Percentiles rank a stretch among this genome's conserved stretches.
These are phyloP conservation scores for Diplogelasinospora grovesii DNA, from an alignment of 495 filamentous ascomycete species.

Conservation along the genomic window DNA sequence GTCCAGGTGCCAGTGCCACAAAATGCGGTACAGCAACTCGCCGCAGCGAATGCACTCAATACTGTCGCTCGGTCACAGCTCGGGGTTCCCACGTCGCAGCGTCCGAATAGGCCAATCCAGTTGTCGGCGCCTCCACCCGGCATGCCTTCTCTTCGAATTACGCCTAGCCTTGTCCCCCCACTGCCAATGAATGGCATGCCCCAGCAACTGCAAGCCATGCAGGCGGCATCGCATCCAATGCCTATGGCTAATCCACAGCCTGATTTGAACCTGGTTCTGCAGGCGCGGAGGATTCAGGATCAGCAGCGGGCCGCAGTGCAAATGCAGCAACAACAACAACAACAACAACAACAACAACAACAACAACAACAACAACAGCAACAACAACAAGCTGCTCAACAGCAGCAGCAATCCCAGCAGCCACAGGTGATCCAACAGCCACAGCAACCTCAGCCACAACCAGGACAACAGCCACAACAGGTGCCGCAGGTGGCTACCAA, in stretches of 20 bases:
- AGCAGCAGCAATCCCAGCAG: slow-evolving; percentile 26
- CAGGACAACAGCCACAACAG: slow-evolving; percentile 25
- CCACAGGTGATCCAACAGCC: slow-evolving; percentile 28
- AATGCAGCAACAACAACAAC: slow-evolving; percentile 40
- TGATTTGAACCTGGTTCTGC: slow-evolving; percentile 48
- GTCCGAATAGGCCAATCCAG: slow-evolving; percentile 30
- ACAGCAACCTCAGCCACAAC: slow-evolving; percentile 37
- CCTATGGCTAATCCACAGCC: slow-evolving; percentile 59
- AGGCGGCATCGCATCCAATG: slow-evolving; percentile 54
- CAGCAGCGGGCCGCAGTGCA: slow-evolving; percentile 37
- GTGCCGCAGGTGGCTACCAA: slow-evolving; percentile 28
- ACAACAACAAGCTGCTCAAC: too few species aligned
- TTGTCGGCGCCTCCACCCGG: slow-evolving; percentile 38
- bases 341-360: slow-evolving; percentile 24
- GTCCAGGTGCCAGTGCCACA: slow-evolving; percentile 25
- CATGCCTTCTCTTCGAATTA: slow-evolving; percentile 30
- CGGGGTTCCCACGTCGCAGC: slow-evolving; percentile 27
- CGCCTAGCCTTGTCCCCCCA: slow-evolving; percentile 43
- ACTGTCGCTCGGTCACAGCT: slow-evolving; percentile 31
- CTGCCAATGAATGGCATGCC: slow-evolving; percentile 65
- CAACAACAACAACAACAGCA: slow-evolving; percentile 28
- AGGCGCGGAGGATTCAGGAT: slow-evolving; percentile 59
- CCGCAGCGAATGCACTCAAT: slow-evolving; percentile 32
- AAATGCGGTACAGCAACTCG: slow-evolving; percentile 27
- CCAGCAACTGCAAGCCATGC: slow-evolving; percentile 60